A percentile compares a stretch with the other conserved stretches of the same genome.
phyloP scores from a whole-genome alignment of 768 basidiomycete genomes.

The Favolaschia claudopus region DNA sequence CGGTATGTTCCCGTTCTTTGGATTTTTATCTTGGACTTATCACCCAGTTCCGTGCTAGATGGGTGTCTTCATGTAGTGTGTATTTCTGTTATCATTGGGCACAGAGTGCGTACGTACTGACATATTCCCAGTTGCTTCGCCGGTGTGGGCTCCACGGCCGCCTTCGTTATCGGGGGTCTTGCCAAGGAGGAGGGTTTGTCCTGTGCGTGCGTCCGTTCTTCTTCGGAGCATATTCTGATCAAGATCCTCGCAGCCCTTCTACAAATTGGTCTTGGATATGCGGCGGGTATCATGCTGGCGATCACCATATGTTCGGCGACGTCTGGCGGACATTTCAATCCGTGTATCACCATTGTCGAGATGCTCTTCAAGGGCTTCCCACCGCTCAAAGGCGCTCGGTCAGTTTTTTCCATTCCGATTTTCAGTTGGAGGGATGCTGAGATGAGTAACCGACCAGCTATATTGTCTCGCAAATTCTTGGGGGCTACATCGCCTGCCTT shows the following conservation, averaged over 20 bases:
- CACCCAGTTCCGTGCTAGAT: constrained; percentile 42
- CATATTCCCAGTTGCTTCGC: not conserved
- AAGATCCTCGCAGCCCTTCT: constrained; percentile 49
- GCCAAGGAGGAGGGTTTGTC: constrained; percentile 50
- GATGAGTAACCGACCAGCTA: constrained; percentile 49
- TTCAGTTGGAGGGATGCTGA: not conserved
- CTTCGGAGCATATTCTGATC: constrained; percentile 2
- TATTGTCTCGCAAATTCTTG: constrained; percentile 70
- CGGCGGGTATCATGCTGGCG: constrained; percentile 67
- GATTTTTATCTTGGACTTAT: not conserved
- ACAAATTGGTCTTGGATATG: constrained; percentile 66
- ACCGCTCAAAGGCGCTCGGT: constrained; percentile 58
- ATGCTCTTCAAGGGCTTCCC: constrained; percentile 65
- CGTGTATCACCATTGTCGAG: constrained; percentile 63
- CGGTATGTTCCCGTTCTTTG: constrained; percentile 42
- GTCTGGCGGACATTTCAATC: constrained; percentile 73
- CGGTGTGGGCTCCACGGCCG: constrained; percentile 65
- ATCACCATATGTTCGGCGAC: constrained; percentile 57
- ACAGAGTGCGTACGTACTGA: constrained; percentile 39
- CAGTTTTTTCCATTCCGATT: constrained; percentile 12
- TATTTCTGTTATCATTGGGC: constrained; percentile 46
- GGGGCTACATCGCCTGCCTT: constrained; percentile 68
- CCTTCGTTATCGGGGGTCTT: constrained; percentile 56
- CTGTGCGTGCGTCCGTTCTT: constrained; percentile 46
- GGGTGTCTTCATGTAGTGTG: constrained; percentile 64